These are phyloP conservation scores for Venturia effusa DNA, from an alignment of 2,329 filamentous ascomycete species.

Conservation along the genomic window DNA sequence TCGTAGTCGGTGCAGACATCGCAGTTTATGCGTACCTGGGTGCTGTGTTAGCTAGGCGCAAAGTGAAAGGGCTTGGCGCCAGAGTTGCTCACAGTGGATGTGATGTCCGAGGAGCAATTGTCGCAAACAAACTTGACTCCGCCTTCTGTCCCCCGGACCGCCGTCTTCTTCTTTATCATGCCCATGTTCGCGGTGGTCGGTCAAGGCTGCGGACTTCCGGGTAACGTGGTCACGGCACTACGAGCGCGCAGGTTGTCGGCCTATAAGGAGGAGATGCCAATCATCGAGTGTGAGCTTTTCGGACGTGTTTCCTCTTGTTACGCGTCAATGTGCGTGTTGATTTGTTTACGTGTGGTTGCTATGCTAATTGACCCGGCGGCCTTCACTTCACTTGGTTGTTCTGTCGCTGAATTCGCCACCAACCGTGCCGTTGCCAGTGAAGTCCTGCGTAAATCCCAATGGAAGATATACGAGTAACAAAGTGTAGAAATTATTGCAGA, in stretches of 20 bases:
- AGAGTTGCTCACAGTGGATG: conserved; percentile 65
- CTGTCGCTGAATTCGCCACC: background rate
- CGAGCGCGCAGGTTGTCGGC: background rate
- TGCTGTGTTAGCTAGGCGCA: conserved; percentile 7
- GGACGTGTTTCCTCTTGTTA: background rate
- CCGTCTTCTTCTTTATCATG: conserved; percentile 92
- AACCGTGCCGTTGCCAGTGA: too few relatives aligned
- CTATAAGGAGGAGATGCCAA: background rate
- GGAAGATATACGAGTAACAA: too few relatives aligned
- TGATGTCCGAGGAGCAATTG: conserved; percentile 92
- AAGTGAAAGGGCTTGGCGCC: background rate
- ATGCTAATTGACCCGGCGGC: background rate
- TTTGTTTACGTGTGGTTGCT: background rate
- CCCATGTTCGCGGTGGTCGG: conserved; percentile 50
- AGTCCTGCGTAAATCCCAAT: too few relatives aligned
- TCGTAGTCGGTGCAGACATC: conserved; percentile 91
- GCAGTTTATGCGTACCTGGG: conserved; percentile 85
- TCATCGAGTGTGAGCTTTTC: background rate
- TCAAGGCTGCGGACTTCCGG: conserved; percentile 11
- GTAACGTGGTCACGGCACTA: background rate
- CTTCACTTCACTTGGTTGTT: background rate
- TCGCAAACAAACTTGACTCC: conserved; percentile 87
- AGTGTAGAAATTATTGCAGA: too few relatives aligned
- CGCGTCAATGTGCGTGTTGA: background rate
- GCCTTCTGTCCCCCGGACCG: conserved; percentile 69